Percentiles rank a stretch among this genome's conserved stretches.
phyloP scores from a whole-genome alignment of 2,329 filamentous ascomycete genomes.

The Cladosporium sp. region DNA sequence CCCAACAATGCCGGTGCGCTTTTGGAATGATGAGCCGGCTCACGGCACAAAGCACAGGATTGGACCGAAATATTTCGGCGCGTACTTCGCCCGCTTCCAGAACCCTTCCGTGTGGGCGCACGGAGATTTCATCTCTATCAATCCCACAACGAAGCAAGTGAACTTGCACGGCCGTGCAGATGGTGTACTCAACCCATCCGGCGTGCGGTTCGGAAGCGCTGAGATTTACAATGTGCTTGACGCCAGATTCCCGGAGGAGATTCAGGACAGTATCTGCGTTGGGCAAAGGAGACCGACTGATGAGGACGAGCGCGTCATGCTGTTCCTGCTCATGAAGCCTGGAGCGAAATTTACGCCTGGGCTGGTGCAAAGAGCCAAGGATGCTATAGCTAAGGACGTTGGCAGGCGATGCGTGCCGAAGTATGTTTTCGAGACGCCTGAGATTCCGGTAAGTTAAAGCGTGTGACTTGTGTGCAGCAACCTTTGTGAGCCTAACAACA shows the following conservation, averaged over 20 bases:
- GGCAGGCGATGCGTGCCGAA: slow-evolving; percentile 71
- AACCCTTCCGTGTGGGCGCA: slow-evolving; percentile 64
- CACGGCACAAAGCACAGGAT: slow-evolving; percentile 11
- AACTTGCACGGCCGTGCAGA: slow-evolving; percentile 65
- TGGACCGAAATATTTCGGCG: slow-evolving; percentile 39
- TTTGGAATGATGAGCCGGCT: slow-evolving; percentile 36
- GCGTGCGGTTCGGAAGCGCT: slow-evolving; percentile 71
- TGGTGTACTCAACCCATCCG: slow-evolving; percentile 72
- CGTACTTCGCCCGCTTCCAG: slow-evolving; percentile 43
- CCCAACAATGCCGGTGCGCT: slow-evolving; percentile 62
- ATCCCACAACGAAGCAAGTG: slow-evolving; percentile 60
- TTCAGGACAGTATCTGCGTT: slow-evolving; percentile 72
- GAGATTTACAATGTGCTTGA: slow-evolving; percentile 75
- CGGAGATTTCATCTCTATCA: slow-evolving; percentile 69
- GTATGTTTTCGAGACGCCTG: slow-evolving; percentile 72
- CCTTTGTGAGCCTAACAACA: neutral
- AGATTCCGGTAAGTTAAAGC: slow-evolving; percentile 61
- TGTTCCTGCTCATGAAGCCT: slow-evolving; percentile 55
- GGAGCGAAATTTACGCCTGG: slow-evolving; percentile 49
- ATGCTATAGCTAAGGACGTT: slow-evolving; percentile 58
- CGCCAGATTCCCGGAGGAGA: slow-evolving; percentile 53
- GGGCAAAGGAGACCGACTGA: slow-evolving; percentile 63
- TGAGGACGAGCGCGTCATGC: slow-evolving; percentile 51
- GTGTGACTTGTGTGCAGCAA: neutral
- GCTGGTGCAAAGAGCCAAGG: slow-evolving; percentile 56